phyloP scores from a whole-genome alignment of 108 stramenopile genomes.

The Mediolabrus comicus region DNA sequence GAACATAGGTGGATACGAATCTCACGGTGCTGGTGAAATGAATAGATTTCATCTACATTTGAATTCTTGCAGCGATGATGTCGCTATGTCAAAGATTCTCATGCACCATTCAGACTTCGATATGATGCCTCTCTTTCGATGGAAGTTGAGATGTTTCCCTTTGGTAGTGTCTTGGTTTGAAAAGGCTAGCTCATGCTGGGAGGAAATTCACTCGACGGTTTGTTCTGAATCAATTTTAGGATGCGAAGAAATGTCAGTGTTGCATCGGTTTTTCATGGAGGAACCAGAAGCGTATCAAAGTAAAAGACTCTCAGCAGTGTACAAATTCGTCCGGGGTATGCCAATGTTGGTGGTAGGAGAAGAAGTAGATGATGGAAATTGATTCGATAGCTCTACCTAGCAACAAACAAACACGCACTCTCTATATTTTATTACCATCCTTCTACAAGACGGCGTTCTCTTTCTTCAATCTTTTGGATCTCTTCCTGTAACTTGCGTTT shows the following conservation, averaged over 20 bases:
- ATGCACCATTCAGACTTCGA: neutral
- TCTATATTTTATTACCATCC: no score
- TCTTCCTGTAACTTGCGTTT: no score
- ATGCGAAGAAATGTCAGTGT: neutral
- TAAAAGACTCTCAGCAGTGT: neutral
- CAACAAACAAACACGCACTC: no score
- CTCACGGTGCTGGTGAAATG: neutral
- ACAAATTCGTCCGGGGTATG: constrained; percentile 2
- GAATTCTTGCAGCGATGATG: neutral
- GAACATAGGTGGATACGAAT: neutral
- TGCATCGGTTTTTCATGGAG: neutral
- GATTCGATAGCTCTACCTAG: neutral
- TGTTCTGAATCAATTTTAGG: neutral
- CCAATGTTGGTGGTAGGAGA: neutral
- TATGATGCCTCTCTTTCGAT: neutral
- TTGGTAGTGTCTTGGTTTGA: neutral
- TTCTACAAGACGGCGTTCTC: no score
- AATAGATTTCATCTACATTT: neutral
- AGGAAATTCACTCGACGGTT: neutral
- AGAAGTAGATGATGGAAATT: neutral
- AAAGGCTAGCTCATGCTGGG: neutral
- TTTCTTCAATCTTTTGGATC: no score
- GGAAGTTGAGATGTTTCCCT: neutral
- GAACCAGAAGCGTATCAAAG: neutral
- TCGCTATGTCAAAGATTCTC: neutral